Evolutionary conservation across 768 basidiomycete genomes (phyloP).

Genomic region (Cyathus striatus): DNA sequence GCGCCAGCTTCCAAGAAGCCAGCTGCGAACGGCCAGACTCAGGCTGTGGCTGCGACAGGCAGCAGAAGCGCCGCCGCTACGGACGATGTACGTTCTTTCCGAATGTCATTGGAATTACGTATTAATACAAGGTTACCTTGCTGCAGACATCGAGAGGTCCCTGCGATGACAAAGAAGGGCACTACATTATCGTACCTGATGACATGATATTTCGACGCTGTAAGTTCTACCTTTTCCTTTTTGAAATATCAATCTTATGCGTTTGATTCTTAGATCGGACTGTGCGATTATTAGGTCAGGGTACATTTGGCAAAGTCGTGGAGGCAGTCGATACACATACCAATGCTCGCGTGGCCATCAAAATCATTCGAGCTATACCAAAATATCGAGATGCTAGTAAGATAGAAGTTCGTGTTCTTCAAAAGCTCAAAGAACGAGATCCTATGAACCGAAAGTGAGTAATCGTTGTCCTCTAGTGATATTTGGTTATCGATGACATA

Average conservation of each 20-base stretch:
- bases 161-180: slow-evolving; percentile 98
- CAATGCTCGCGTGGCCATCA: slow-evolving; percentile 84
- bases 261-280: slow-evolving; percentile 68
- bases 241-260: slow-evolving; percentile 10
- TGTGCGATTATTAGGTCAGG: slow-evolving; percentile 87
- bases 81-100: slow-evolving; percentile 55
- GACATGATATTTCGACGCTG: slow-evolving; percentile 86
- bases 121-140: slow-evolving; percentile 16
- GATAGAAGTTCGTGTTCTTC: slow-evolving; percentile 94
- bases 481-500: slow-evolving; percentile 2
- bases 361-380: slow-evolving; percentile 96
- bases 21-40: slow-evolving; percentile 42
- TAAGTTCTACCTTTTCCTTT: slow-evolving; percentile 30
- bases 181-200: slow-evolving; percentile 92
- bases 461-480: slow-evolving; percentile 1
- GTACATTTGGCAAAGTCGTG: slow-evolving; percentile 98
- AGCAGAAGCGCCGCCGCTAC: slow-evolving; percentile 58
- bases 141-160: slow-evolving; percentile 59
- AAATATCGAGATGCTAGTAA: slow-evolving; percentile 99
- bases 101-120: slow-evolving; percentile 15
- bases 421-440: slow-evolving; percentile 87
- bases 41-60: slow-evolving; percentile 44
- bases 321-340: slow-evolving; percentile 82
- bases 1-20: slow-evolving; percentile 62
- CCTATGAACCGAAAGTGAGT: slow-evolving; percentile 84